Percentiles rank a stretch among this genome's conserved stretches.
These are phyloP conservation scores for Suillus bovinus DNA, from an alignment of 768 basidiomycete genomes.

Conservation along the genomic window DNA sequence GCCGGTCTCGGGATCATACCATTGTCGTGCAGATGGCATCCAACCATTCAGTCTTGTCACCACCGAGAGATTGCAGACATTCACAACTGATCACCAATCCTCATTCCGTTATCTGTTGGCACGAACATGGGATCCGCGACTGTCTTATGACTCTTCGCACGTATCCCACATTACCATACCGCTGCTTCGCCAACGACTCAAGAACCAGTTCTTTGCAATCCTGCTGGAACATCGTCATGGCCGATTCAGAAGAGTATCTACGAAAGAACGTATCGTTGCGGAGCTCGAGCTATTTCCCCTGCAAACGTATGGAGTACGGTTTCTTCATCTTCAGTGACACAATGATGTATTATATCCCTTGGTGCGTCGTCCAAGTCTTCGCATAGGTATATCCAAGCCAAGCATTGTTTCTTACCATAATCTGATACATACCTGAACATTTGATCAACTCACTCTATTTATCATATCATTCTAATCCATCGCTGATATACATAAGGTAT, in stretches of 20 bases:
- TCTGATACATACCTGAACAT: not conserved
- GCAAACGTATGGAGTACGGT: not conserved
- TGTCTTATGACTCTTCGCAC: not conserved
- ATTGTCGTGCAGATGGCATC: slow-evolving; percentile 1
- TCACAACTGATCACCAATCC: not conserved
- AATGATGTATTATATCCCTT: not conserved
- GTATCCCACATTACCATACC: not conserved
- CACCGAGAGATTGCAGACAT: not conserved
- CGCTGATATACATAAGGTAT: not conserved
- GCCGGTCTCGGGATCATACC: not conserved
- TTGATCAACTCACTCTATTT: too few relatives aligned
- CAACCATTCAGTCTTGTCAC: not conserved
- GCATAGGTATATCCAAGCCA: not conserved
- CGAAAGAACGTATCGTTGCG: not conserved
- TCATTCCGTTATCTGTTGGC: not conserved
- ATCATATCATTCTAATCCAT: not conserved
- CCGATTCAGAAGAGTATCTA: not conserved
- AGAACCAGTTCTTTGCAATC: not conserved
- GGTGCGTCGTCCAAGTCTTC: not conserved
- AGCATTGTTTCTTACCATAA: not conserved
- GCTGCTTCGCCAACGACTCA: slow-evolving; percentile 1
- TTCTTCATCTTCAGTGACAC: not conserved
- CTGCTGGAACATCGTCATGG: not conserved
- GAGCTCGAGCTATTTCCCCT: not conserved
- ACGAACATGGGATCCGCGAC: slow-evolving; percentile 3